phyloP scores from a whole-genome alignment of 2,329 filamentous ascomycete genomes.

The Boeremia exigua region DNA sequence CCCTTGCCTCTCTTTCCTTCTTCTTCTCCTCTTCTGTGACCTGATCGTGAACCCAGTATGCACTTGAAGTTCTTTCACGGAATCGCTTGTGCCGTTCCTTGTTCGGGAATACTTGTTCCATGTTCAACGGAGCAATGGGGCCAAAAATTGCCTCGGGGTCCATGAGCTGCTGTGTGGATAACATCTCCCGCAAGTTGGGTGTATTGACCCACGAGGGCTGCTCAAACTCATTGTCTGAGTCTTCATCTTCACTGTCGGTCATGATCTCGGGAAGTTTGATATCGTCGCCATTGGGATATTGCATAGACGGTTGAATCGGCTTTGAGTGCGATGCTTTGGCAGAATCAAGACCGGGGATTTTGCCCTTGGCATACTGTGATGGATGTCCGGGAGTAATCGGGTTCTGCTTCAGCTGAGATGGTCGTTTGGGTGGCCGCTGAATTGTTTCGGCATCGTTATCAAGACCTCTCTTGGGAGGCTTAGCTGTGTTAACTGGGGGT shows the following conservation, averaged over 20 bases:
- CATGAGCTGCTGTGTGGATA: slow-evolving; percentile 82
- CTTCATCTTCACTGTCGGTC: slow-evolving; percentile 90
- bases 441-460: slow-evolving; percentile 70
- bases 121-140: slow-evolving; percentile 82
- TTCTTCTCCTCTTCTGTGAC: slow-evolving; percentile 88
- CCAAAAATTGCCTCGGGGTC: slow-evolving; percentile 90
- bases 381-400: slow-evolving; percentile 64
- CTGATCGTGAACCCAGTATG: slow-evolving; percentile 87
- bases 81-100: slow-evolving; percentile 89
- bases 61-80: slow-evolving; percentile 87
- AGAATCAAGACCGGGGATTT: slow-evolving; percentile 84
- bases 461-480: slow-evolving; percentile 74
- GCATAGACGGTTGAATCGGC: slow-evolving; percentile 62
- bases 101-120: slow-evolving; percentile 87
- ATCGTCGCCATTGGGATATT: slow-evolving; percentile 85
- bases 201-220: slow-evolving; percentile 88
- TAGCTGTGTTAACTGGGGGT: slow-evolving; percentile 70
- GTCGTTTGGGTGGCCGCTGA: slow-evolving; percentile 48
- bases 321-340: slow-evolving; percentile 56
- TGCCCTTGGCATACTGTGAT: slow-evolving; percentile 75
- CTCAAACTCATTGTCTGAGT: slow-evolving; percentile 68
- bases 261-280: slow-evolving; percentile 95
- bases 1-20: slow-evolving; percentile 78
- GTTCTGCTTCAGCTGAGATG: slow-evolving; percentile 55
- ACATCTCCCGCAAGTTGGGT: slow-evolving; percentile 76